Percentiles rank a stretch among this genome's conserved stretches.
Conservation (phyloP, 495 filamentous ascomycete genomes). For the Penicillium robsamsonii region DNA sequence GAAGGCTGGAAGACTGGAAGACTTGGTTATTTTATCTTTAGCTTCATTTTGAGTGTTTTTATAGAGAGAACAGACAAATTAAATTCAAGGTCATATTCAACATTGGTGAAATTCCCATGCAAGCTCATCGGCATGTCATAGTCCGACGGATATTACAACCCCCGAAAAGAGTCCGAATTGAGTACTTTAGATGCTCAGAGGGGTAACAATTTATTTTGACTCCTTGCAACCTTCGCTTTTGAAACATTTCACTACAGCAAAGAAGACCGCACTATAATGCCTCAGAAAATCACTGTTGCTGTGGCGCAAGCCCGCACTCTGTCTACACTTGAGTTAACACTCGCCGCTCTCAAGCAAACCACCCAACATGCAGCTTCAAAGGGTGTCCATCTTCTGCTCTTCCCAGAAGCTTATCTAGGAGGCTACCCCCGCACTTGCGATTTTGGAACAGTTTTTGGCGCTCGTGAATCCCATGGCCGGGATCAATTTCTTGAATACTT, state of each 20-base stretch:
- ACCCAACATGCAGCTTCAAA: constrained; percentile 29
- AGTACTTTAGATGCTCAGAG: neutral
- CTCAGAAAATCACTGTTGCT: constrained; percentile 62
- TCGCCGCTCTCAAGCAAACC: constrained; percentile 60
- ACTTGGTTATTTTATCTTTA: neutral
- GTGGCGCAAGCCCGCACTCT: constrained; percentile 61
- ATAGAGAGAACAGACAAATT: neutral
- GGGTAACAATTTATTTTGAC: neutral
- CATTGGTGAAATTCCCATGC: neutral
- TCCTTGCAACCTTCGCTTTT: neutral
- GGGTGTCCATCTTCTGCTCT: constrained; percentile 73
- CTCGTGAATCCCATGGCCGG: constrained; percentile 63
- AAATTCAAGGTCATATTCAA: neutral
- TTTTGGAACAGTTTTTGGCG: constrained; percentile 74
- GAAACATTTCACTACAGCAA: neutral
- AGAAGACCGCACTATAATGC: constrained; percentile 26
- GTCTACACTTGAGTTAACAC: constrained; percentile 60
- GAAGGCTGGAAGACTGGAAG: neutral
- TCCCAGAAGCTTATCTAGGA: constrained; percentile 91
- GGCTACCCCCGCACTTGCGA: constrained; percentile 82
- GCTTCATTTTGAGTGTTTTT: neutral
- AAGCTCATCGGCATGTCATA: constrained; percentile 1
- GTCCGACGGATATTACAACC: constrained; percentile 3
- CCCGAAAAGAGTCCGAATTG: constrained; percentile 3
- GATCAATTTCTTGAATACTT: constrained; percentile 87